A percentile compares a stretch with the other conserved stretches of the same genome.
Conservation (phyloP, 2,329 filamentous ascomycete species). For the Fusarium kyushuense region DNA sequence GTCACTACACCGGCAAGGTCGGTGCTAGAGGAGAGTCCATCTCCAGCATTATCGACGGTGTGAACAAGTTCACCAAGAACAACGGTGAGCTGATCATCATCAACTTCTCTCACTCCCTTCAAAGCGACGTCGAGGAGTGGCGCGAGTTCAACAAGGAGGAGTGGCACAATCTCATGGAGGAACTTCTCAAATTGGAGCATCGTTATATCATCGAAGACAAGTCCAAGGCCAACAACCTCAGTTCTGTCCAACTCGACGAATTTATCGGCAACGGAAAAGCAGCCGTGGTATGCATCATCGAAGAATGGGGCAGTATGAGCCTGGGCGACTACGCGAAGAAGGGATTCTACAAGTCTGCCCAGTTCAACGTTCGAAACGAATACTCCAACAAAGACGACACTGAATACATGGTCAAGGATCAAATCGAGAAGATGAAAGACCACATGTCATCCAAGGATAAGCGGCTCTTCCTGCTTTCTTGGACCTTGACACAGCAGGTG, state of each 20-base stretch:
- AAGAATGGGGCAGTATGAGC: slow-evolving; percentile 5
- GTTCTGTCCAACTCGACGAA: not conserved
- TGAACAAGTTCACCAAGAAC: slow-evolving; percentile 15
- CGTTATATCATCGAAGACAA: not conserved
- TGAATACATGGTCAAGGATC: slow-evolving; percentile 1
- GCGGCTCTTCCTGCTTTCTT: slow-evolving; percentile 9
- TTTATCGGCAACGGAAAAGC: slow-evolving; percentile 9
- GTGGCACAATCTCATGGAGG: slow-evolving; percentile 19
- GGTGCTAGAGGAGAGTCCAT: slow-evolving; percentile 15
- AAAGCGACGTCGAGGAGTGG: slow-evolving; percentile 11
- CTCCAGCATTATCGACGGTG: not conserved
- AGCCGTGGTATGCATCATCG: slow-evolving; percentile 1
- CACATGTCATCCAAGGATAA: slow-evolving; percentile 23
- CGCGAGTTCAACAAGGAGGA: slow-evolving; percentile 24
- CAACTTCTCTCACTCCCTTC: slow-evolving; percentile 16
- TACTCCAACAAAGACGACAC: slow-evolving; percentile 24
- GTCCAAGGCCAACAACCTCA: slow-evolving; percentile 11
- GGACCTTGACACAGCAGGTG: slow-evolving; percentile 11
- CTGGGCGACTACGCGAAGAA: slow-evolving; percentile 10
- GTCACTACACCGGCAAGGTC: slow-evolving; percentile 12
- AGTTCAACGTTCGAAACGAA: slow-evolving; percentile 20
- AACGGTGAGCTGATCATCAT: not conserved
- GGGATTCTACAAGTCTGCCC: slow-evolving; percentile 9
- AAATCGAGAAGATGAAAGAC: slow-evolving; percentile 17
- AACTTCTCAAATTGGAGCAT: slow-evolving; percentile 11